Percentiles rank a stretch among this genome's conserved stretches.
These are phyloP conservation scores for Argentina anserina DNA, from an alignment of 306 rosid species.

Conservation along the genomic window DNA sequence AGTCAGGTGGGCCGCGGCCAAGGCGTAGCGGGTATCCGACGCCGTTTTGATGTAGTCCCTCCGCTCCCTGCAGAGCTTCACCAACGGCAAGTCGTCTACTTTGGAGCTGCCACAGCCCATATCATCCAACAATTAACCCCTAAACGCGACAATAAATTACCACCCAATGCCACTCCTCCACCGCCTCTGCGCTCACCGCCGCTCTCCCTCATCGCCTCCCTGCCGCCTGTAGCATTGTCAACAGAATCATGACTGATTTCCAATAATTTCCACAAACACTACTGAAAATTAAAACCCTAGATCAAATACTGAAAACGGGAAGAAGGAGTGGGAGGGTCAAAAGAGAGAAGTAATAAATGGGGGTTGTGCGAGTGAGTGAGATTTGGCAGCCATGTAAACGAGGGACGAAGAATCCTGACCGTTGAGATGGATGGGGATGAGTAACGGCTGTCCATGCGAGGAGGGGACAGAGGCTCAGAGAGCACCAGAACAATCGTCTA, in stretches of 20 bases:
- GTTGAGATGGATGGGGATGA: conserved; percentile 40
- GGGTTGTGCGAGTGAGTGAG: conserved; percentile 1
- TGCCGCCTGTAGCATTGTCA: conserved; percentile 44
- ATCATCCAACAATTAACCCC: conserved; percentile 23
- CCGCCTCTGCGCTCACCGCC: conserved; percentile 3
- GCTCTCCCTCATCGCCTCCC: conserved; percentile 31
- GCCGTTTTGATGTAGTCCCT: conserved; percentile 68
- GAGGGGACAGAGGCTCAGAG: conserved; percentile 32
- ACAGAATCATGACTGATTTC: conserved; percentile 18
- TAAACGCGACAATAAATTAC: conserved; percentile 15
- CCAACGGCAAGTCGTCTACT: conserved; percentile 76
- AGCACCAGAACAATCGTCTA: conserved; percentile 15
- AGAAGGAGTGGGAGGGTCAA: not conserved
- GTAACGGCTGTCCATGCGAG: conserved; percentile 49
- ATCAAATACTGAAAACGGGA: not conserved
- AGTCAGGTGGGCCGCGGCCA: conserved; percentile 84
- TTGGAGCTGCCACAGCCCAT: conserved; percentile 98
- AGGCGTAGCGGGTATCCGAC: conserved; percentile 72
- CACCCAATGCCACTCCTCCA: conserved; percentile 13
- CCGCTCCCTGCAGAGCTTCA: conserved; percentile 71
- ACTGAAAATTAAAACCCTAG: not conserved
- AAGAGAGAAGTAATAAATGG: not conserved
- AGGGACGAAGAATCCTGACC: conserved; percentile 41
- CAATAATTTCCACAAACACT: not conserved
- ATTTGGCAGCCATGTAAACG: conserved; percentile 39